Base-by-base conservation (phyloP, 2,329 filamentous ascomycete genomes). In the Colletotrichum limetticola region DNA sequence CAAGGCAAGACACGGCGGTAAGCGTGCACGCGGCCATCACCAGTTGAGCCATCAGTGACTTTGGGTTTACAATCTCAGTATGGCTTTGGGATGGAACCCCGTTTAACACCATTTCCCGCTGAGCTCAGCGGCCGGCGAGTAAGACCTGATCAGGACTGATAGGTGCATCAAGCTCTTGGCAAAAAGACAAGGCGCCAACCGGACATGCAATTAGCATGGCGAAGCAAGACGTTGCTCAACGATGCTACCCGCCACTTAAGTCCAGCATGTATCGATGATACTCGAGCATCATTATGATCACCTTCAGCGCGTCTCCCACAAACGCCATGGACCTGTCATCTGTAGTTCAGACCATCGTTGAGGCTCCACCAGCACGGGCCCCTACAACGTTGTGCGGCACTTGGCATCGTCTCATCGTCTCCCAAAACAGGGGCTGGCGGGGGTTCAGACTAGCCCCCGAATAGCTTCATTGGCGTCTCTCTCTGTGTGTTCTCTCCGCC, bases 331-430 rank as follows among this genome's bases (percentile, higher is more conserved):
- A 62, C 63, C 68, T 71, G 63, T 62, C 68, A 71, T 71, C 68
- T 56, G 68, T 67, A 71, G 63, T 71, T 71, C 63, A 67, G 63
- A 62, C 68, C 63, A 62, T 61, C 26, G 22, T 14, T 49, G 26
- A 5, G 57, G 26, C 32, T 52, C 63, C 68, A 57, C 46, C n/a
- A 49, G 63, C 68, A 57, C 68, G 56, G 68, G 49, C 68, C 56
- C 61, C 53, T 71, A 59, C 55, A 63, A 66, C 68, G 37, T 66
- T 62, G 42, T 67, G 68, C 71, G 71, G 68, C 71, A 62, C 71
- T 74, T 74, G 71, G 68, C 71, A 42, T 60, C 68, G 71, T 74
- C 71, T 74, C 71, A 72, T 64, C 58, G 61, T 53, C 46, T 71
- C 62, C 42, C 71, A 57, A 74, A 71, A 71, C 58, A 64, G 68